Percentiles rank a stretch among this genome's conserved stretches.
These are phyloP conservation scores for Lasiosphaeria ovina DNA, from an alignment of 495 filamentous ascomycete species.

Conservation along the genomic window DNA sequence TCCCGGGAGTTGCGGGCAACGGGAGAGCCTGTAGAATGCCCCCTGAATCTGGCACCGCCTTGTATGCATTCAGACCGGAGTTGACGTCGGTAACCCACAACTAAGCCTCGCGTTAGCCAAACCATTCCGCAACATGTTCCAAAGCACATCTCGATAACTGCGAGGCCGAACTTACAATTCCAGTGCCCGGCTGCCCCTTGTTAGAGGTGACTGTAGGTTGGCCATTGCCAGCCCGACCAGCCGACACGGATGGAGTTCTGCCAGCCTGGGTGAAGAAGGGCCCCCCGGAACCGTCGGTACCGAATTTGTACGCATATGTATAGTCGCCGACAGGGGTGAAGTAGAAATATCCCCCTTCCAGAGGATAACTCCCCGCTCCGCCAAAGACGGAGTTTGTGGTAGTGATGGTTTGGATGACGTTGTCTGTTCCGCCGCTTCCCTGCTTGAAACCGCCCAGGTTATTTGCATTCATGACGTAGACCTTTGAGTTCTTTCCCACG, in stretches of 20 bases:
- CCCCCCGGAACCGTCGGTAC: conserved; percentile 31
- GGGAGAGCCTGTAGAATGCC: conserved; percentile 39
- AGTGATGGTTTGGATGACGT: conserved; percentile 43
- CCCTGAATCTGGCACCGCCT: conserved; percentile 38
- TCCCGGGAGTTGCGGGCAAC: conserved; percentile 36
- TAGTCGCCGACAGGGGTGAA: conserved; percentile 35
- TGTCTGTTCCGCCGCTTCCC: conserved; percentile 39
- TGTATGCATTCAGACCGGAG: conserved; percentile 34
- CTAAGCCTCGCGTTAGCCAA: conserved; percentile 1
- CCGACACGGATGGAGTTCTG: conserved; percentile 31
- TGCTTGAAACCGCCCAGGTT: conserved; percentile 50
- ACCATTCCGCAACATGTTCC: conserved; percentile 12
- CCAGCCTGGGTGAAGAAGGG: conserved; percentile 40
- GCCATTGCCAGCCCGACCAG: conserved; percentile 42
- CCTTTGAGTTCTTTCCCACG: conserved; percentile 48
- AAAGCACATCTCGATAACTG: background rate
- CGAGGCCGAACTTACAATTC: conserved; percentile 8
- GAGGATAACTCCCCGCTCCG: conserved; percentile 45
- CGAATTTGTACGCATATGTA: conserved; percentile 37
- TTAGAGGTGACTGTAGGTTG: conserved; percentile 41
- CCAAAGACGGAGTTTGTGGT: conserved; percentile 42
- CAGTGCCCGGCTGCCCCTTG: conserved; percentile 41
- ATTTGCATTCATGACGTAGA: conserved; percentile 46
- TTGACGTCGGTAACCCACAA: conserved; percentile 41
- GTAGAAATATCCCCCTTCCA: conserved; percentile 52